Base-by-base conservation (phyloP, 2,329 filamentous ascomycete species). In the Elsinoe arachidis region DNA sequence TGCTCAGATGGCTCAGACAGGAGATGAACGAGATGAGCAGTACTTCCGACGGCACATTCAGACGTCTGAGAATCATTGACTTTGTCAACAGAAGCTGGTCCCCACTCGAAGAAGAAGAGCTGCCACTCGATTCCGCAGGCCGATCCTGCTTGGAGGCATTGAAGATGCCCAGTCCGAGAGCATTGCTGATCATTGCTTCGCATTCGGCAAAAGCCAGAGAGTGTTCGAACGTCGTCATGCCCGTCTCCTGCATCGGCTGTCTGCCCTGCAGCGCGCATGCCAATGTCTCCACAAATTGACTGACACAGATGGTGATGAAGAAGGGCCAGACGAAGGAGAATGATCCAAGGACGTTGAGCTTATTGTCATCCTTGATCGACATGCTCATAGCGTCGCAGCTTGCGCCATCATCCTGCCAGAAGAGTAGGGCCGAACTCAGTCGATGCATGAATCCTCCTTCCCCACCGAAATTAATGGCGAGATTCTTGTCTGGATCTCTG, bases 141-240 rank as follows among this genome's bases (percentile, higher is more conserved):
- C 67, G 63, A 43, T 66, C 68, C 1, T 68, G 64, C 30, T 70
- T 76, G 57, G 79, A 68, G 62, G 75, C 66, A 21, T 79, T 77
- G 65, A 88, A 86, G 63, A 87, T 84, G 0, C 85, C 83, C 70
- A 90, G 82, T 11, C 86, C 86, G 12, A 96, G 80, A 53, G 90
- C 87, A 62, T 85, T 88, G 64, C 85, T 85, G 46, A 96, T 85
- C 62, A 91, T 87, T 30, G 88, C 86, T 69, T 99, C 93, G 7
- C 92, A 92, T 71, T 99, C 93, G 10, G 92, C 90, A 73, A 97
- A 99, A 2, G 92, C 92, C 7, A 99, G 78, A 0, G 91, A 96
- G 67, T 96, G 91, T 69, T 99, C 93, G 66, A 97, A 96, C 1
- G 96, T 81, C 0, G 91, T 96, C 88, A 97, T 96, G 15, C 90